These are phyloP conservation scores for Theobroma grandiflorum DNA, from an alignment of 441 rosid species.

Conservation along the genomic window DNA sequence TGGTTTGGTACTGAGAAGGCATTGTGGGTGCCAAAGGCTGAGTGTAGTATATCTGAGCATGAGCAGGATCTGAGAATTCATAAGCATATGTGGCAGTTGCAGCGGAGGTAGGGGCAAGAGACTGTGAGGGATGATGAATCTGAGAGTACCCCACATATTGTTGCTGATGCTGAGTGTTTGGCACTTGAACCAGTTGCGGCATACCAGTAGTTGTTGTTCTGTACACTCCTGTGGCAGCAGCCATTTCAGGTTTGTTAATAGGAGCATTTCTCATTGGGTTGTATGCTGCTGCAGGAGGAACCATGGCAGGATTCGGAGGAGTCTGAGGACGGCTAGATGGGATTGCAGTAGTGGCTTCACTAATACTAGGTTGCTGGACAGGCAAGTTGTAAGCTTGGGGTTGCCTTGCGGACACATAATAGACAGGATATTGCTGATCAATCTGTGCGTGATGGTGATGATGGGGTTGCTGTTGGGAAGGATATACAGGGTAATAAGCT, in stretches of 20 bases:
- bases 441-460: conserved; percentile 65
- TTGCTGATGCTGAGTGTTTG: conserved; percentile 75
- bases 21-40: conserved; percentile 69
- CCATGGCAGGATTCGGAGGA: conserved; percentile 62
- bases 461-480: conserved; percentile 76
- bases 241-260: conserved; percentile 69
- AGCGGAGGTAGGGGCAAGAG: conserved; percentile 58
- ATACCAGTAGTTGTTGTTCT: conserved; percentile 59
- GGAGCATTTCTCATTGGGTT: conserved; percentile 69
- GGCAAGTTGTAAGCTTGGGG: conserved; percentile 71
- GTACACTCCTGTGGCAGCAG: conserved; percentile 57
- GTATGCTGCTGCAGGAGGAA: conserved; percentile 55
- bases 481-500: conserved; percentile 75
- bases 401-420: conserved; percentile 68
- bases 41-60: conserved; percentile 76
- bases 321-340: conserved; percentile 62
- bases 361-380: conserved; percentile 64
- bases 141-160: conserved; percentile 81
- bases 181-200: conserved; percentile 73
- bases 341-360: conserved; percentile 54
- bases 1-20: conserved; percentile 88
- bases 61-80: conserved; percentile 69
- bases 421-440: conserved; percentile 85
- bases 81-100: conserved; percentile 65
- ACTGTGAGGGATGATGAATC: conserved; percentile 86